phyloP scores from a whole-genome alignment of 345 rosid species.

The Orychophragmus violaceus region DNA sequence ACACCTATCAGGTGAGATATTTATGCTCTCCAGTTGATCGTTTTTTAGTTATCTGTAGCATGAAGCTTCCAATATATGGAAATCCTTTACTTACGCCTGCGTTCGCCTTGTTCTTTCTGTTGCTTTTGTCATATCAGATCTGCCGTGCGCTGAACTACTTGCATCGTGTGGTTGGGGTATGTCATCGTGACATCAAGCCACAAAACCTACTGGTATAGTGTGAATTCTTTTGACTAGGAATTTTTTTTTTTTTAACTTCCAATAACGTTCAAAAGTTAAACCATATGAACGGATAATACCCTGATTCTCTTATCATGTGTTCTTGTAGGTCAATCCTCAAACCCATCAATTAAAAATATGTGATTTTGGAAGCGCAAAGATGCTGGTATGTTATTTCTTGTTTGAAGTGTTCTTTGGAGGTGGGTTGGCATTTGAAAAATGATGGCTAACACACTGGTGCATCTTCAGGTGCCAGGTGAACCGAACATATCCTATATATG shows the following conservation, averaged over 20 bases:
- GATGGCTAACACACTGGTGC: slow-evolving; percentile 5
- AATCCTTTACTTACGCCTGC: slow-evolving; percentile 37
- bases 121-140: slow-evolving; percentile 65
- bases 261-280: neutral
- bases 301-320: slow-evolving; percentile 10
- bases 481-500: slow-evolving; percentile 96
- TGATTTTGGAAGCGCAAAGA: slow-evolving; percentile 99
- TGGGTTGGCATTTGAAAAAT: slow-evolving; percentile 3
- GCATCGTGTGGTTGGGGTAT: slow-evolving; percentile 82
- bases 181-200: slow-evolving; percentile 98
- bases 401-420: neutral
- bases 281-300: neutral
- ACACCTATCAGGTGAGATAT: slow-evolving; percentile 70
- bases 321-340: slow-evolving; percentile 76
- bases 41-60: slow-evolving; percentile 1
- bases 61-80: neutral
- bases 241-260: neutral
- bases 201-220: slow-evolving; percentile 82
- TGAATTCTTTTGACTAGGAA: slow-evolving; percentile 11
- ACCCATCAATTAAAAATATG: slow-evolving; percentile 88
- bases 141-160: slow-evolving; percentile 92
- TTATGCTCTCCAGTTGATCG: neutral
- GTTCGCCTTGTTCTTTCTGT: slow-evolving; percentile 64
- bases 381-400: slow-evolving; percentile 57
- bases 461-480: slow-evolving; percentile 84